Evolutionary conservation across 495 filamentous ascomycete genomes (phyloP), one percentile per base, ranked within the genome.

Genomic region (Penicillium diatomitis): DNA sequence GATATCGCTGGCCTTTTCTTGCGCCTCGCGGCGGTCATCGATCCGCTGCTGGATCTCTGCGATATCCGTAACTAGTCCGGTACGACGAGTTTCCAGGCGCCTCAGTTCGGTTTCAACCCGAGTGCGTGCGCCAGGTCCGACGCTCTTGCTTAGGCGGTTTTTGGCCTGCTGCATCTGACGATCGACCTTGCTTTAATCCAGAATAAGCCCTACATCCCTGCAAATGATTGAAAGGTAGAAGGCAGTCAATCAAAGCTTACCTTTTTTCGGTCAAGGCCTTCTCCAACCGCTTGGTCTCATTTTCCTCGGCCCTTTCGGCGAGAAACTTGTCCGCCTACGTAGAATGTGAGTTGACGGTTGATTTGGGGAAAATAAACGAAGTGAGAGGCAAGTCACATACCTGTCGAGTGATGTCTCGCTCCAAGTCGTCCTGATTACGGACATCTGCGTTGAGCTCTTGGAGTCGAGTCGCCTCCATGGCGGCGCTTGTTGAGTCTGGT

Each of bases 281-380:
- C 44, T 91, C 86, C 44, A 96, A 78, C 49, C 91, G 80, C 61
- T 88, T 92, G 49, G 81, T 77, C 54, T 98, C 92, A 44, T 84
- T 80, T 66, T 92, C 87, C 60, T 96, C 84, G 28, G 91, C 90
- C 57, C 86, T 84, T 53, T 90, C 86, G 30, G 79, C 80, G 40
- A 96, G 74, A 8, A 87, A 69, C 50, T 79, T 77, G 54, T 88
- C 89, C 1, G 91, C 90, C 71, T 95, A 72, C 32, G 12, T 10
- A 38, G 28, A 29, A 3, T 35, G 47, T 64, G 11, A 61, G 60
- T 11, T 31, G 4, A 8, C 7, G 32, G 4, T 12, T 3, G 32
- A 10, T 5, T 10, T 6, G 3, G 20, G 20, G 20, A 20, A 20
- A 20, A 46, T 11, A 6, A 27, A 1, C 52, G 9, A 4, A 3